Evolutionary conservation across 139 green algal species (phyloP), one percentile per base, ranked within the genome.

Genomic region (Mesostigma viride): DNA sequence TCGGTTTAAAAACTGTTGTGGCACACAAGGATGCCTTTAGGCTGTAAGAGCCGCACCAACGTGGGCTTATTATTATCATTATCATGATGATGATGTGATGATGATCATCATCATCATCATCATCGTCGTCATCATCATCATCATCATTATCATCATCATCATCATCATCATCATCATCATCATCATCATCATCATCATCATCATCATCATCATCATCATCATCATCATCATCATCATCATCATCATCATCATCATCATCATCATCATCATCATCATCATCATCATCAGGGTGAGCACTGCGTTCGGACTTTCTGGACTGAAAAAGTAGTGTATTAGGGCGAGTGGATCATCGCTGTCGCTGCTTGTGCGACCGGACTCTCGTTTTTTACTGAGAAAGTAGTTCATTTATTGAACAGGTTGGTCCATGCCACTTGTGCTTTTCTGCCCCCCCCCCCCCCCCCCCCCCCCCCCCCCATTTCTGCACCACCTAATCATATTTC

Each of bases 211-310:
- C 40, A 48, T 48, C 40, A 48, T 48, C 40, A 48, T 48, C 40
- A 14, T 48, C 40, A 14, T 48, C 40, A 14, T 48, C 40, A 14
- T 48, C 40, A 14, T 48, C 40, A 48, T 48, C 40, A 48, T 48
- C 40, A 48, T 48, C 40, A 48, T 48, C 40, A 48, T 48, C 40
- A 48, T 48, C 40, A 48, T 48, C 40, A 48, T 48, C 40, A 48
- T 48, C 40, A 48, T 48, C 40, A 48, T 48, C 40, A 48, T 48
- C 40, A 48, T 48, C 40, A 48, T 48, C 40, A 48, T 48, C 40
- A 48, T 48, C 40, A 48, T 48, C 40, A 48, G 40, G 40, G 40
- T n/a, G n/a, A n/a, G n/a, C n/a, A n/a, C n/a, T n/a, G n/a, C n/a
- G n/a, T n/a, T n/a, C n/a, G n/a, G n/a, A n/a, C n/a, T n/a, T n/a